Base-by-base conservation (phyloP, 2,329 filamentous ascomycete genomes). In the Aspergillus calidoustus region DNA sequence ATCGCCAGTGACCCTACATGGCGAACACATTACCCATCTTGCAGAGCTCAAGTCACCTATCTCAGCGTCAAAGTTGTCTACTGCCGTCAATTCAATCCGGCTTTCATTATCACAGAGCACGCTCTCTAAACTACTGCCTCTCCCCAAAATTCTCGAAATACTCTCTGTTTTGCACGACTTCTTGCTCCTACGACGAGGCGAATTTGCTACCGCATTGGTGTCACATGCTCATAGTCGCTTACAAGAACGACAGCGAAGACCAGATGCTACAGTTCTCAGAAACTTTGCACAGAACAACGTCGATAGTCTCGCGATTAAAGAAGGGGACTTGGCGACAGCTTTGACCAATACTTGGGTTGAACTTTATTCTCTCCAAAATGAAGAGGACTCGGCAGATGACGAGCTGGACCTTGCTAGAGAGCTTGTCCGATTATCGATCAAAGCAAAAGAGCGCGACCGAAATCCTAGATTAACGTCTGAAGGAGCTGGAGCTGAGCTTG, bases 161-260 rank as follows among this genome's bases (percentile, higher is more conserved):
- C 81, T 98, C 15, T 86, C 87, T 30, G 82, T 97, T 8, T 82
- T 97, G 1, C 86, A 93, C 52, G 89, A 95, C 60, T 97, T 96
- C 77, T 92, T 97, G 68, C 84, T 99, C 2, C 83, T 99, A 0
- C 90, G 91, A 1, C 86, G 92, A 38, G 94, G 94, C 56, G 95
- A 98, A 74, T 99, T 99, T 74, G 92, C 93, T 22, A 88, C 95
- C 77, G 89, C 91, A 0, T 79, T 99, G 28, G 92, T 96, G 1
- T 86, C 89, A 41, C 91, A 97, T 78, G 92, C 94, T 1, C 92
- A 97, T 68, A 87, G 90, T 58, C 90, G 88, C 68, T 85, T 95
- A 25, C 85, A 87, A n/a, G 88, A 86, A 66, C 87, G 92, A 54
- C 91, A 91, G 83, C 87, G 84, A 68, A 81, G 88, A 65, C 81